These are phyloP conservation scores for Phytophthora palmivora DNA, from an alignment of 352 stramenopile genomes.

Conservation along the genomic window DNA sequence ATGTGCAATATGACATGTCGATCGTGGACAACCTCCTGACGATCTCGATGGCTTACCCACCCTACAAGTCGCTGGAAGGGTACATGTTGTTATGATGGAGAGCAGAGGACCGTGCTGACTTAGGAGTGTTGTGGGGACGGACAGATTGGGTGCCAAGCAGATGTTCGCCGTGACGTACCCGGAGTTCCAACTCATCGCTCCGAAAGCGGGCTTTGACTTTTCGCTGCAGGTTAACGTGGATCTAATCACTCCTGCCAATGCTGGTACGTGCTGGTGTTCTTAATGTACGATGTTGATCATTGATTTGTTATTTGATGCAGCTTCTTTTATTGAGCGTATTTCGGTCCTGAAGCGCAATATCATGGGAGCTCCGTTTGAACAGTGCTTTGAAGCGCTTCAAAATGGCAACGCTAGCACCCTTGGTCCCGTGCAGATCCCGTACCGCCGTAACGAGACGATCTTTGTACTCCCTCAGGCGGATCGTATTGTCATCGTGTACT, in stretches of 20 bases:
- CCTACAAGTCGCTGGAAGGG: slow-evolving; percentile 75
- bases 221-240: slow-evolving; percentile 83
- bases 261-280: slow-evolving; percentile 41
- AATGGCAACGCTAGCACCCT: slow-evolving; percentile 66
- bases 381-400: slow-evolving; percentile 83
- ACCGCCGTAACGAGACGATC: slow-evolving; percentile 87
- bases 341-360: slow-evolving; percentile 88
- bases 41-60: slow-evolving; percentile 81
- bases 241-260: slow-evolving; percentile 70
- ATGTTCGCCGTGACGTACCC: slow-evolving; percentile 82
- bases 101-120: slow-evolving; percentile 1
- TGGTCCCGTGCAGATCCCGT: slow-evolving; percentile 82
- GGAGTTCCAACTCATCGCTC: slow-evolving; percentile 69
- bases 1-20: slow-evolving; percentile 87
- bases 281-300: not conserved
- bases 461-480: slow-evolving; percentile 87
- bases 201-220: slow-evolving; percentile 85
- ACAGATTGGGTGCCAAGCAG: slow-evolving; percentile 66
- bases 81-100: slow-evolving; percentile 18
- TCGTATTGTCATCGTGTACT: slow-evolving; percentile 93
- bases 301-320: slow-evolving; percentile 36
- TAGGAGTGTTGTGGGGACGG: not conserved
- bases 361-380: slow-evolving; percentile 77
- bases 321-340: slow-evolving; percentile 75
- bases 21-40: slow-evolving; percentile 73